phyloP scores from a whole-genome alignment of 768 basidiomycete species.

The Panus rudis region DNA sequence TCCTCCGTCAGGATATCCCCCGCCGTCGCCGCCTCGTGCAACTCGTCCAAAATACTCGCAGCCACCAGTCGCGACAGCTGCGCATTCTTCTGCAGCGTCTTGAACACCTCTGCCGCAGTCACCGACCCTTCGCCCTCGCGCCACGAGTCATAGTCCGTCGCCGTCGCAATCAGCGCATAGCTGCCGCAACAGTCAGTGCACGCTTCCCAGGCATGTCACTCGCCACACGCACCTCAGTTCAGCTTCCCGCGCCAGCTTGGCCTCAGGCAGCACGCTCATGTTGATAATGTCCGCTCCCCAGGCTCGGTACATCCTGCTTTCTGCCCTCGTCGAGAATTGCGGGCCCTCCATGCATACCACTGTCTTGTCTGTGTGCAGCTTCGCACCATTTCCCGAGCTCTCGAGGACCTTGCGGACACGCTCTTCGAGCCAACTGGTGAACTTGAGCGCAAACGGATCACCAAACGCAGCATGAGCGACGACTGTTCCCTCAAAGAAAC shows the following conservation, averaged over 20 bases:
- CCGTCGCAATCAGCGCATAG: constrained; percentile 85
- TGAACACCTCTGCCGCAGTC: constrained; percentile 86
- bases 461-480: constrained; percentile 95
- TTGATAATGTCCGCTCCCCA: constrained; percentile 95
- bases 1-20: constrained; percentile 60
- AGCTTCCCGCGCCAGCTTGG: constrained; percentile 94
- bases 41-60: constrained; percentile 59
- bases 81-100: constrained; percentile 82
- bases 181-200: constrained; percentile 31
- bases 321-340: constrained; percentile 96
- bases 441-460: constrained; percentile 72
- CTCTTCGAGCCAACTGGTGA: constrained; percentile 59
- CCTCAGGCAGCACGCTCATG: constrained; percentile 95
- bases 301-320: constrained; percentile 87
- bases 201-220: background rate
- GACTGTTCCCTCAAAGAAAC: constrained; percentile 80
- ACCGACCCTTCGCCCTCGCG: constrained; percentile 72
- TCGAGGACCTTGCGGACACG: constrained; percentile 59
- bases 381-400: constrained; percentile 48
- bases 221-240: constrained; percentile 66
- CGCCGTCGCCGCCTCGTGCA: constrained; percentile 50
- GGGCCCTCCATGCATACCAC: constrained; percentile 97
- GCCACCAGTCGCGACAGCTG: constrained; percentile 77
- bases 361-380: constrained; percentile 75
- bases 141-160: constrained; percentile 98